Evolutionary conservation across 306 rosid species (phyloP).

Genomic region (Lathyrus sativus): DNA sequence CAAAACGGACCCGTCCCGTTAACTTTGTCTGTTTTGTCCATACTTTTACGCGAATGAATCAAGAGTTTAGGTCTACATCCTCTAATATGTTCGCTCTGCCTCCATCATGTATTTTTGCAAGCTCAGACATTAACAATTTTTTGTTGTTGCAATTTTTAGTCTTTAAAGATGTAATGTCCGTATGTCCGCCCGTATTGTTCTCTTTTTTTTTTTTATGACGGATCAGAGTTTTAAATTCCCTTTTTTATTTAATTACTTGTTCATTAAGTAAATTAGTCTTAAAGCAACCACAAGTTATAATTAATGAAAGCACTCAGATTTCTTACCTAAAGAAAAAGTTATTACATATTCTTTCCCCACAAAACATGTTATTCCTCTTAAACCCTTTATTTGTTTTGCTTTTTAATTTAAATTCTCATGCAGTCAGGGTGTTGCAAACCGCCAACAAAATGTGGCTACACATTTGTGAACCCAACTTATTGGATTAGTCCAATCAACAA

Average conservation of each 20-base stretch:
- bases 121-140: no score
- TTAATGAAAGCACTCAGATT: not conserved
- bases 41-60: no score
- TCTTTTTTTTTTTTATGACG: no score
- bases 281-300: not conserved
- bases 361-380: slow-evolving; percentile 7
- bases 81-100: no score
- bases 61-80: no score
- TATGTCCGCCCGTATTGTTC: no score
- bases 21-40: no score
- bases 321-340: not conserved
- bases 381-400: slow-evolving; percentile 18
- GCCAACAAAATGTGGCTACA: slow-evolving; percentile 82
- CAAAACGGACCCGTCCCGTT: no score
- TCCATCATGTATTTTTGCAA: no score
- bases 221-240: not conserved
- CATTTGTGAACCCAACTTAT: slow-evolving; percentile 86
- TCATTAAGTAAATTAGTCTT: slow-evolving; percentile 17
- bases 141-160: no score
- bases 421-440: slow-evolving; percentile 96
- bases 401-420: not conserved
- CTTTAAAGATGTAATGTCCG: no score
- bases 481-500: slow-evolving; percentile 86
- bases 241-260: not conserved
- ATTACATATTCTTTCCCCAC: slow-evolving; percentile 5